Conservation (phyloP, 1,284 basidiomycete genomes). For the Moesziomyces antarcticus region DNA sequence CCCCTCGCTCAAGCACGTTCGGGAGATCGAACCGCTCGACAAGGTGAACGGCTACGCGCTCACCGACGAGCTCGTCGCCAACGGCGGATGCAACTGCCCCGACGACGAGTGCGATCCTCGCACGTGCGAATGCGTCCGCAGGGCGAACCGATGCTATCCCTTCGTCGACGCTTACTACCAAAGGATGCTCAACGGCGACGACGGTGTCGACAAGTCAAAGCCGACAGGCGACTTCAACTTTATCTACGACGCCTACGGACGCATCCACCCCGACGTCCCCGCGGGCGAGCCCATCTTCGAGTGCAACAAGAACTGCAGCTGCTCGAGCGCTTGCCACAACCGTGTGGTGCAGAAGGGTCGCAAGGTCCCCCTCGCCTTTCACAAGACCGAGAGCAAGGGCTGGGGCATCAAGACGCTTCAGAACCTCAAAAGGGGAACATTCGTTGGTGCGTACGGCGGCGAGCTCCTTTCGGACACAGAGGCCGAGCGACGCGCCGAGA, state of each 20-base stretch:
- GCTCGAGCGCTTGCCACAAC: slow-evolving; percentile 81
- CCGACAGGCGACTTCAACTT: slow-evolving; percentile 11
- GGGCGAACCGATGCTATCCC: slow-evolving; percentile 29
- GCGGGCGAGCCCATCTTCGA: slow-evolving; percentile 78
- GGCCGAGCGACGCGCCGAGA: slow-evolving; percentile 75
- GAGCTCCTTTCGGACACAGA: slow-evolving; percentile 80
- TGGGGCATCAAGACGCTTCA: slow-evolving; percentile 71
- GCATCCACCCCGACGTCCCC: slow-evolving; percentile 9
- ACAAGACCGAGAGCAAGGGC: slow-evolving; percentile 78
- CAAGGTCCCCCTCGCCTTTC: slow-evolving; percentile 69
- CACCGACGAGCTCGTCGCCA: slow-evolving; percentile 31
- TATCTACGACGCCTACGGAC: slow-evolving; percentile 37
- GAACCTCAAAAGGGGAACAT: slow-evolving; percentile 73
- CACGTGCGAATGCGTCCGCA: slow-evolving; percentile 45
- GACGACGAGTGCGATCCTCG: slow-evolving; percentile 48
- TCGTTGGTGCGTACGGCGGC: slow-evolving; percentile 85
- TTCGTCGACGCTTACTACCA: slow-evolving; percentile 11
- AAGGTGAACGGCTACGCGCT: slow-evolving; percentile 25
- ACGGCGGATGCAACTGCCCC: slow-evolving; percentile 43
- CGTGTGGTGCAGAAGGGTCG: slow-evolving; percentile 86
- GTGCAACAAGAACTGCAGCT: slow-evolving; percentile 84
- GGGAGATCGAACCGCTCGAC: slow-evolving; percentile 5
- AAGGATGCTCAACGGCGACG: slow-evolving; percentile 9
- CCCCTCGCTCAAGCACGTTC: slow-evolving; percentile 16
- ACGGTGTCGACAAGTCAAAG: neutral